These are phyloP conservation scores for Paramecium sexaurelia DNA, from an alignment of 73 alveolate species.

Conservation along the genomic window DNA sequence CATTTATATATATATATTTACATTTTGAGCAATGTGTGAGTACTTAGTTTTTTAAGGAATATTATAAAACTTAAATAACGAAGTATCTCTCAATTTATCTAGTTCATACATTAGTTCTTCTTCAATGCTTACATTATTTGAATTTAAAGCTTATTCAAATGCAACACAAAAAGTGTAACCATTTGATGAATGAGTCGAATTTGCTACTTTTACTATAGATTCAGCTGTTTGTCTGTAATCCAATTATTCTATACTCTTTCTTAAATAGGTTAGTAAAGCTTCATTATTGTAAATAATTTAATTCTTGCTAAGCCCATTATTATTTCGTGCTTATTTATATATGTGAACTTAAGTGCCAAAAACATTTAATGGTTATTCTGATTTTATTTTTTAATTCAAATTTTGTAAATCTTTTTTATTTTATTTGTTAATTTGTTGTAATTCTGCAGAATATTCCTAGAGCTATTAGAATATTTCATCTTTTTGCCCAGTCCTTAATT, in stretches of 20 bases:
- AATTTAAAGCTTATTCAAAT: constrained; percentile 27
- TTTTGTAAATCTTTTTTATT: constrained; percentile 6
- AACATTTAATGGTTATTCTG: background rate
- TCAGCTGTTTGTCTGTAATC: constrained; percentile 53
- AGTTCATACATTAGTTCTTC: constrained; percentile 32
- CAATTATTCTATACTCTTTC: background rate
- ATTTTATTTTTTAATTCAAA: background rate
- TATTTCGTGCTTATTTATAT: background rate
- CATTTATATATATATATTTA: background rate
- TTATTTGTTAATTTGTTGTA: background rate
- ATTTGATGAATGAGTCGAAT: background rate
- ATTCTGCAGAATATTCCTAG: background rate
- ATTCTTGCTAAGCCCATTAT: background rate
- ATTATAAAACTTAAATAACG: constrained; percentile 25
- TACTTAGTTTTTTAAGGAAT: constrained; percentile 51
- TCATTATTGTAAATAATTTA: background rate
- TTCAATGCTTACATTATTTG: background rate
- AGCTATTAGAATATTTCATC: background rate
- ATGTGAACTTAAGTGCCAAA: constrained; percentile 21
- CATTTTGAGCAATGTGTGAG: constrained; percentile 44
- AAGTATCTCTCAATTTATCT: constrained; percentile 46
- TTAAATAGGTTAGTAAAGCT: constrained; percentile 3
- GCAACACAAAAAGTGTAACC: background rate
- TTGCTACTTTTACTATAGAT: background rate
- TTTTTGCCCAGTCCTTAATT: background rate